phyloP scores from a whole-genome alignment of 2,329 filamentous ascomycete genomes.

The Verticillium albo-atrum region DNA sequence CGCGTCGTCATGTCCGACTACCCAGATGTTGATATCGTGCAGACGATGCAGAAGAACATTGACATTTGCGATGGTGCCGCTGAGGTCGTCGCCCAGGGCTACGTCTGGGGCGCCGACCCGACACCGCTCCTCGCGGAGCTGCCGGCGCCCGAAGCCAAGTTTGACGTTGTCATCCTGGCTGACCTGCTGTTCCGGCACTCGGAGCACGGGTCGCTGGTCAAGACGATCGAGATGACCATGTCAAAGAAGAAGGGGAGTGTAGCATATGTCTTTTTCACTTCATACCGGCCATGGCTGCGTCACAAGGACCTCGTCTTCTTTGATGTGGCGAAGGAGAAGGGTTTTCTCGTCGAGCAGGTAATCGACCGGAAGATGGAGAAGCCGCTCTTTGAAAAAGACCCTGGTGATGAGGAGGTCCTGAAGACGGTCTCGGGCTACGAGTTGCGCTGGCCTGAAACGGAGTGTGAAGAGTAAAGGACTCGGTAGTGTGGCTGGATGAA shows the following conservation, averaged over 20 bases:
- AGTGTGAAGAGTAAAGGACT: slow-evolving; percentile 15
- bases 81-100: slow-evolving; percentile 60
- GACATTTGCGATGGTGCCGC: slow-evolving; percentile 41
- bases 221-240: slow-evolving; percentile 66
- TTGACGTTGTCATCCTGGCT: slow-evolving; percentile 80
- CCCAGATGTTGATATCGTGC: slow-evolving; percentile 77
- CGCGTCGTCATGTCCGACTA: slow-evolving; percentile 82
- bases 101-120: slow-evolving; percentile 74
- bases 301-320: slow-evolving; percentile 86
- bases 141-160: slow-evolving; percentile 37
- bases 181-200: slow-evolving; percentile 90
- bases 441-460: slow-evolving; percentile 56
- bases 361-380: slow-evolving; percentile 78
- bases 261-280: slow-evolving; percentile 89
- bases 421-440: slow-evolving; percentile 80
- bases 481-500: neutral
- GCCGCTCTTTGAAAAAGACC: slow-evolving; percentile 85
- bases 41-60: slow-evolving; percentile 76
- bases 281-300: slow-evolving; percentile 86
- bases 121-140: slow-evolving; percentile 55
- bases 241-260: slow-evolving; percentile 48
- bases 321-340: slow-evolving; percentile 63
- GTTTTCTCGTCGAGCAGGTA: slow-evolving; percentile 74
- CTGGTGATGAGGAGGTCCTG: slow-evolving; percentile 74
- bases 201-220: slow-evolving; percentile 74